phyloP scores from a whole-genome alignment of 352 stramenopile genomes.

The Globisporangium lucens region DNA sequence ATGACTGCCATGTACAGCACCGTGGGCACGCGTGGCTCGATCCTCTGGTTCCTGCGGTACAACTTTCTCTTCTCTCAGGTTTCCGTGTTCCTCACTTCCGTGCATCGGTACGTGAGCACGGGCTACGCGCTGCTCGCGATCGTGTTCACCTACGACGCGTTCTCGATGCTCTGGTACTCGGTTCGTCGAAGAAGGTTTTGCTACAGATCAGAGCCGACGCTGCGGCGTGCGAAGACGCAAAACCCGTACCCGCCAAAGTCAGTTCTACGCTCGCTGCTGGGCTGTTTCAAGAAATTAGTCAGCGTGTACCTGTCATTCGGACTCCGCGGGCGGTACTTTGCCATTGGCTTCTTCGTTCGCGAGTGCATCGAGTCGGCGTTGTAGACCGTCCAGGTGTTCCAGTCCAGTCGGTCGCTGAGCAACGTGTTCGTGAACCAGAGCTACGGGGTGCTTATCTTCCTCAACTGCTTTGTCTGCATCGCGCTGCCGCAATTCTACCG shows the following conservation, averaged over 20 bases:
- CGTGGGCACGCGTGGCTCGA: not conserved
- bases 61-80: constrained; percentile 23
- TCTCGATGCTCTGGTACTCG: constrained; percentile 11
- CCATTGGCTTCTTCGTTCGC: not conserved
- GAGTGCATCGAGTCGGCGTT: not conserved
- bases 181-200: not conserved
- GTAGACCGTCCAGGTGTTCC: not conserved
- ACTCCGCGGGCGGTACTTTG: not conserved
- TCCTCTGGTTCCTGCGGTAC: constrained; percentile 18
- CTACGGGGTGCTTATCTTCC: not conserved
- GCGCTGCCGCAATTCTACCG: not conserved
- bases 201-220: not conserved
- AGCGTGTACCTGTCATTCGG: not conserved
- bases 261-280: not conserved
- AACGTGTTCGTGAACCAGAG: constrained; percentile 4
- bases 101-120: constrained; percentile 5
- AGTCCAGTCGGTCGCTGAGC: not conserved
- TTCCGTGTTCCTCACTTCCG: constrained; percentile 10
- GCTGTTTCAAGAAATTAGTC: not conserved
- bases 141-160: constrained; percentile 8
- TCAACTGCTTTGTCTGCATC: constrained; percentile 1
- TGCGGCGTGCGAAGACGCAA: not conserved
- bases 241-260: not conserved
- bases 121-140: constrained; percentile 6
- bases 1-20: constrained; percentile 13